Evolutionary conservation across 345 rosid genomes (phyloP).

Genomic region (Raphanus sativus): DNA sequence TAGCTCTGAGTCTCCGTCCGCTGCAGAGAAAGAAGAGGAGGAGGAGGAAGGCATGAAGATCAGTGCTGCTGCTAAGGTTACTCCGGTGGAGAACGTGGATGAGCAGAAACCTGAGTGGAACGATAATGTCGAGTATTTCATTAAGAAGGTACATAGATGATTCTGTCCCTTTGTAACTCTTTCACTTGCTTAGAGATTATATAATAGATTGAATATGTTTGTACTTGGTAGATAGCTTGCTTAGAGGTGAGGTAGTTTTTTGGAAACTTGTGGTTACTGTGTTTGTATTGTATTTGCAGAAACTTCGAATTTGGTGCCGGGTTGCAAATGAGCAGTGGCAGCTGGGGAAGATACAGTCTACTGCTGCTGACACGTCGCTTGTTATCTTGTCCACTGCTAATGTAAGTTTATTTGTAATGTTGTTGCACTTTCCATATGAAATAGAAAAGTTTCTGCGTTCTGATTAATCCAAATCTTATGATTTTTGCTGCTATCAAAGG

Average conservation of each 20-base stretch:
- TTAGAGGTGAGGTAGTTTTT: neutral
- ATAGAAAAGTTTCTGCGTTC: no score
- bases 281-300: constrained; percentile 49
- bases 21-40: no score
- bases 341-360: constrained; percentile 73
- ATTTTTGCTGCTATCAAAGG: constrained; percentile 46
- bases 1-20: constrained; percentile 66
- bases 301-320: constrained; percentile 84
- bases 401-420: constrained; percentile 45
- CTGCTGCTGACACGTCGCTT: constrained; percentile 60
- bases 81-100: constrained; percentile 16
- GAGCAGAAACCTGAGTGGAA: constrained; percentile 56
- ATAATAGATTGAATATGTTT: no score
- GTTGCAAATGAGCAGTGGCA: constrained; percentile 63
- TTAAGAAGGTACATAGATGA: constrained; percentile 60
- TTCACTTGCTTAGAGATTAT: no score
- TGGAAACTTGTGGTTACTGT: constrained; percentile 6
- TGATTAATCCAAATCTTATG: no score
- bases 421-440: constrained; percentile 17
- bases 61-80: constrained; percentile 10
- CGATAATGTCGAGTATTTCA: constrained; percentile 70
- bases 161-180: no score
- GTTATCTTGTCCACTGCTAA: constrained; percentile 63
- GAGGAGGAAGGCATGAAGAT: constrained; percentile 40
- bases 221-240: no score